These are phyloP conservation scores for Termitomyces eurrhizus DNA, from an alignment of 768 basidiomycete genomes.

Conservation along the genomic window DNA sequence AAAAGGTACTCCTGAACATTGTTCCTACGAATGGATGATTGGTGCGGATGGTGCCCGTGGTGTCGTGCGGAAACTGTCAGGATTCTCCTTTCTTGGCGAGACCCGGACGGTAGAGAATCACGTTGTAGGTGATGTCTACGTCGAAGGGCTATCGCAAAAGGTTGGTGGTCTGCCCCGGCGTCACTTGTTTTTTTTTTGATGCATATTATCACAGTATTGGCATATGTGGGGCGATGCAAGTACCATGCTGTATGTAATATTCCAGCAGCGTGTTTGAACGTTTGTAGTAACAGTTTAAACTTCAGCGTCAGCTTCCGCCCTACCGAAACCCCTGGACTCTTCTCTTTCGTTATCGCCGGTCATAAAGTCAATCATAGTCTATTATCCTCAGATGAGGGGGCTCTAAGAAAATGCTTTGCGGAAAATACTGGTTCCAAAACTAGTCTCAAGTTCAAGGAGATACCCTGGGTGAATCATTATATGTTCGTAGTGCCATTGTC, in stretches of 20 bases:
- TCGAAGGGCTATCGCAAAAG: conserved; percentile 36
- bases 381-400: conserved; percentile 28
- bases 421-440: conserved; percentile 19
- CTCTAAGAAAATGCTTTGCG: conserved; percentile 17
- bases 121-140: conserved; percentile 38
- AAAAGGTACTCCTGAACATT: conserved; percentile 23
- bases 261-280: background rate
- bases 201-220: conserved; percentile 31
- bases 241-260: conserved; percentile 26
- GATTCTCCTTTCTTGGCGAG: conserved; percentile 38
- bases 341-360: conserved; percentile 27
- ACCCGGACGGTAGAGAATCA: conserved; percentile 30
- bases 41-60: conserved; percentile 43
- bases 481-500: conserved; percentile 15
- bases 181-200: background rate
- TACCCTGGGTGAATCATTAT: conserved; percentile 26
- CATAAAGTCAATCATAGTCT: conserved; percentile 18
- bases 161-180: conserved; percentile 21
- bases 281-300: background rate
- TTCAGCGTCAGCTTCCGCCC: conserved; percentile 28
- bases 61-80: conserved; percentile 36
- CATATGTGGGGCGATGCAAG: conserved; percentile 43
- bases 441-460: conserved; percentile 22
- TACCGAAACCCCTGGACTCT: conserved; percentile 27
- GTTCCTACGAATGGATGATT: conserved; percentile 33